Percentiles rank a stretch among this genome's conserved stretches.
Evolutionary conservation across 1,284 basidiomycete species (phyloP).

Genomic region (Ustanciosporium gigantosporum): DNA sequence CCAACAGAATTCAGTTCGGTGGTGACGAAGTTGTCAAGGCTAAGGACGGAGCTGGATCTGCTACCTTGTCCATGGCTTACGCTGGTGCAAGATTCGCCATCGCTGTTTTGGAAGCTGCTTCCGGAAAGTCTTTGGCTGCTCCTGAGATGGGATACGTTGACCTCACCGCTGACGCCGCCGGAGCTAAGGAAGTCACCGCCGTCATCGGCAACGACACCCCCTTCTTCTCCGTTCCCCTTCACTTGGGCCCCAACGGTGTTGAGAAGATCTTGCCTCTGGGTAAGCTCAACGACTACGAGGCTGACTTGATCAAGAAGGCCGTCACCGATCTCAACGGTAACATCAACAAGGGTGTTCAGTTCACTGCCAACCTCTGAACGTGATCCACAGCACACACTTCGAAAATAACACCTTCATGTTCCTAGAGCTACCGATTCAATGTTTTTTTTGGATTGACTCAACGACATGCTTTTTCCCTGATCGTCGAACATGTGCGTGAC

Average conservation of each 20-base stretch:
- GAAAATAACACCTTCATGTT: too few relatives aligned
- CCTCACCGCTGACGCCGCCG: conserved; percentile 47
- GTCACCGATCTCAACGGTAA: conserved; percentile 66
- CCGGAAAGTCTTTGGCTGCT: conserved; percentile 42
- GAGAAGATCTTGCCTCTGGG: conserved; percentile 67
- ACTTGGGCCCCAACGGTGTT: conserved; percentile 62
- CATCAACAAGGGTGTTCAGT: conserved; percentile 64
- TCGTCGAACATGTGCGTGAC: too few relatives aligned
- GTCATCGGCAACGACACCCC: conserved; percentile 50
- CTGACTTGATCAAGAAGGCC: conserved; percentile 64
- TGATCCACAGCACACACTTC: too few relatives aligned
- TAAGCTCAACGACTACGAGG: conserved; percentile 64
- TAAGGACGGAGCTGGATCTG: conserved; percentile 85
- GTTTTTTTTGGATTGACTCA: too few relatives aligned
- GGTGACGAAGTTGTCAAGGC: conserved; percentile 90
- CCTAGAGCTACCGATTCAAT: too few relatives aligned
- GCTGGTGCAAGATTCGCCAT: conserved; percentile 60
- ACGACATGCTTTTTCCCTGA: too few relatives aligned
- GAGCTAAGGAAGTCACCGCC: conserved; percentile 47
- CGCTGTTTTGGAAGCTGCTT: conserved; percentile 54
- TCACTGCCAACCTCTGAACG: conserved; percentile 36
- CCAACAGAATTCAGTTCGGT: conserved; percentile 86
- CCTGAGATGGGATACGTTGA: conserved; percentile 59
- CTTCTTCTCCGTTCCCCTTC: conserved; percentile 59
- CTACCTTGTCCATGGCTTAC: conserved; percentile 92